Percentiles rank a stretch among this genome's conserved stretches.
These are phyloP conservation scores for Parastagonospora nodorum DNA, from an alignment of 2,329 filamentous ascomycete genomes.

Conservation along the genomic window DNA sequence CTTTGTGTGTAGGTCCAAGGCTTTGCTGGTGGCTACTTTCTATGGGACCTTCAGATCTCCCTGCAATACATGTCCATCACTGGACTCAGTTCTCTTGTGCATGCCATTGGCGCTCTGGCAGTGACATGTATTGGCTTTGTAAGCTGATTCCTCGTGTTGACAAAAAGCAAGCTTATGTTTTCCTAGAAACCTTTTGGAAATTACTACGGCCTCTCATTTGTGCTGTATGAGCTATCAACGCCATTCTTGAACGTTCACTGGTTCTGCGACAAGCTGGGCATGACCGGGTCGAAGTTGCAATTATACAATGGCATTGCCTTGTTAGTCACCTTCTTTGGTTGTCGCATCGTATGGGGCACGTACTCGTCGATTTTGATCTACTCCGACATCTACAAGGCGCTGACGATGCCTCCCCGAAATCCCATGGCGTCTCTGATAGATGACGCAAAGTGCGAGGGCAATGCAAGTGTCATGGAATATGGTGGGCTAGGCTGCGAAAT, in stretches of 20 bases:
- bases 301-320: slow-evolving; percentile 77
- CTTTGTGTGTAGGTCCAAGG: slow-evolving; percentile 60
- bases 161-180: slow-evolving; percentile 14
- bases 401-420: slow-evolving; percentile 28
- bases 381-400: slow-evolving; percentile 64
- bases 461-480: slow-evolving; percentile 38
- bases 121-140: slow-evolving; percentile 83
- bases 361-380: slow-evolving; percentile 70
- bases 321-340: slow-evolving; percentile 73
- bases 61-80: slow-evolving; percentile 71
- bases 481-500: slow-evolving; percentile 25
- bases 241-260: slow-evolving; percentile 88
- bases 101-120: slow-evolving; percentile 72
- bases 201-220: slow-evolving; percentile 79
- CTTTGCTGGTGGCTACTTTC: slow-evolving; percentile 78
- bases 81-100: slow-evolving; percentile 73
- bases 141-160: slow-evolving; percentile 42
- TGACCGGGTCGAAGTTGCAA: slow-evolving; percentile 75
- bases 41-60: slow-evolving; percentile 79
- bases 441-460: slow-evolving; percentile 54
- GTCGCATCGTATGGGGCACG: slow-evolving; percentile 77
- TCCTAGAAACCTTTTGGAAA: slow-evolving; percentile 78
- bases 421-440: slow-evolving; percentile 23
- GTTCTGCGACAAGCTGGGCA: slow-evolving; percentile 84
- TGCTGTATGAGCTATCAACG: slow-evolving; percentile 83